Conservation (phyloP, 805 yeast genomes). For the Lachancea sp. region DNA sequence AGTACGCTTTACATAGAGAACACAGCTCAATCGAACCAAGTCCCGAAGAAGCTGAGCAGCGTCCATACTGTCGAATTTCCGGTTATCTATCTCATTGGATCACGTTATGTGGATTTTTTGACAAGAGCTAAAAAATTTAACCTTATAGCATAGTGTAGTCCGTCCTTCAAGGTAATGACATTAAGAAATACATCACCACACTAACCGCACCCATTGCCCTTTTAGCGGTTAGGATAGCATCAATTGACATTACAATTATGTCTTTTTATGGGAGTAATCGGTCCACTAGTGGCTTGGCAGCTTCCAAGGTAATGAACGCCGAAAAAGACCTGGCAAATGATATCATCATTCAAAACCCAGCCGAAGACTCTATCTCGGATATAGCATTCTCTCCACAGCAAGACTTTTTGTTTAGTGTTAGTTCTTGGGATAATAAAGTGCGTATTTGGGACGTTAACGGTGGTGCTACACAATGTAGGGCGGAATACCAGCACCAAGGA, state of each 20-base stretch:
- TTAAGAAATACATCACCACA: too few relatives aligned
- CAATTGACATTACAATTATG: constrained; percentile 2
- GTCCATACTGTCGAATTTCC: too few relatives aligned
- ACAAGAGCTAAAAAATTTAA: not conserved
- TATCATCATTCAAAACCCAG: constrained; percentile 65
- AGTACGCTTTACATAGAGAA: too few relatives aligned
- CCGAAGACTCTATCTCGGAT: constrained; percentile 87
- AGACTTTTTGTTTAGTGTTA: constrained; percentile 64
- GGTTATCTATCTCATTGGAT: too few relatives aligned
- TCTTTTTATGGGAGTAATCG: constrained; percentile 12
- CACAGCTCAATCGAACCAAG: too few relatives aligned
- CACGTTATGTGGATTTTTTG: not conserved
- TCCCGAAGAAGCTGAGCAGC: too few relatives aligned
- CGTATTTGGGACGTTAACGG: constrained; percentile 81
- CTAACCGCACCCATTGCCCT: too few relatives aligned
- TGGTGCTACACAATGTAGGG: constrained; percentile 82
- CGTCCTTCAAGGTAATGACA: too few relatives aligned
- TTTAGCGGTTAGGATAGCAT: not conserved
- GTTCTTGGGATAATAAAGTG: constrained; percentile 94
- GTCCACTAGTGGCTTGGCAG: constrained; percentile 8
- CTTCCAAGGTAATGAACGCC: constrained; percentile 22
- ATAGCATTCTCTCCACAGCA: constrained; percentile 81
- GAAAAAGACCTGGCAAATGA: constrained; percentile 52
- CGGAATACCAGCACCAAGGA: constrained; percentile 81
- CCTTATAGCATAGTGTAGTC: not conserved